Evolutionary conservation across 108 stramenopile species (phyloP), one percentile per base, ranked within the genome.

Genomic region (Schizochytrium sp.): DNA sequence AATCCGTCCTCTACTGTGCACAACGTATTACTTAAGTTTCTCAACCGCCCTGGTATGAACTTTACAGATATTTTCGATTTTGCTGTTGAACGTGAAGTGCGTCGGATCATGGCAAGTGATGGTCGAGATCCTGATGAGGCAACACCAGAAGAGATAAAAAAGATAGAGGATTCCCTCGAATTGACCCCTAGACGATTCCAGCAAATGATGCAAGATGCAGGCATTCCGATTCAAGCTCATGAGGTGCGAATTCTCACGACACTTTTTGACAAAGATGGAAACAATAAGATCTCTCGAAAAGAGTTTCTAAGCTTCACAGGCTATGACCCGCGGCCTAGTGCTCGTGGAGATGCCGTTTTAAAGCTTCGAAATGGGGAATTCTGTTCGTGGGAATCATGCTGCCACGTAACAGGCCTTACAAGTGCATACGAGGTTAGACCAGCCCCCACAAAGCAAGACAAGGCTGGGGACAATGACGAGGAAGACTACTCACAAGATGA

Each of bases 211-310:
- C 76, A 55, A 10, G 76, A 83, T 42, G 76, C 76, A 5, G 76
- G 76, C 47, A 83, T 83, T 55, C 38, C 47, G 28, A 38, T 83
- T 7, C 76, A 83, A 40, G 28, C 47, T n/a, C 76, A 83, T 40
- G 76, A 83, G 53, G 76, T 83, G 7, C 76, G 76, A 56, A 83
- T 83, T 28, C 76, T 83, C 47, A 83, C 76, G 50, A 83, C 76
- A 10, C 53, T 83, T 2, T 83, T 83, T 83, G 76, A 83, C 76
- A 5, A 46, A 40, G 53, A 83, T 53, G 76, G 76, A 17, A 55
- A 83, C n/a, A 53, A 28, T 38, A 10, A 17, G 53, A 83, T 83
- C 1, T 83, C 76, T 17, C 76, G 76, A 47, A 83, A 83, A 28
- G 76, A 83, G 2, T 83, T 83, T 42, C 76, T 83, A 47, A 83